phyloP scores from a whole-genome alignment of 352 stramenopile species.

The Phytophthora capsici region DNA sequence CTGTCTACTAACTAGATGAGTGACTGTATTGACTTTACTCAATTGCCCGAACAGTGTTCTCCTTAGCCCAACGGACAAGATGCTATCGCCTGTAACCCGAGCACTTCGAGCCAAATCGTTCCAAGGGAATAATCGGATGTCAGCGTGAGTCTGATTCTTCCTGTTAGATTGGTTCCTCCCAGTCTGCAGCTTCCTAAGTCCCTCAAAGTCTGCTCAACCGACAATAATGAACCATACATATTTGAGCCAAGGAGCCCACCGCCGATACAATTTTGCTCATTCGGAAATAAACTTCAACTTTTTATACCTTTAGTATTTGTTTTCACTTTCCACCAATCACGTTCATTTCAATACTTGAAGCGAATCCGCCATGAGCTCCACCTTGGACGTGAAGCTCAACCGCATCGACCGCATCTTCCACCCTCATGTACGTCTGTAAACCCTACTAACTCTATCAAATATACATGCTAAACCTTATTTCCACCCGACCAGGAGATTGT shows the following conservation, averaged over 20 bases:
- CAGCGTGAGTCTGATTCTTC: conserved; percentile 13
- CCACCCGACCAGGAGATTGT: conserved; percentile 79
- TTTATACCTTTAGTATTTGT: conserved; percentile 5
- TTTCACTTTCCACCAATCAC: conserved; percentile 27
- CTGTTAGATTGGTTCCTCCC: conserved; percentile 7
- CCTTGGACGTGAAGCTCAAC: conserved; percentile 86
- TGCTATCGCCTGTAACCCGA: conserved; percentile 67
- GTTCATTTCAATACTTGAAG: conserved; percentile 12
- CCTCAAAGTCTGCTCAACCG: no score
- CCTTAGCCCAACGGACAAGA: conserved; percentile 67
- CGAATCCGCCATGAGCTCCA: conserved; percentile 70
- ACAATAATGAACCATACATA: no score
- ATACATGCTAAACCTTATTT: no score
- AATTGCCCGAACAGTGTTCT: conserved; percentile 47
- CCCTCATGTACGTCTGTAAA: conserved; percentile 58
- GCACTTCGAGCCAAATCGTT: conserved; percentile 41
- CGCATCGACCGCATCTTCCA: conserved; percentile 88
- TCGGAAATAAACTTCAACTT: conserved; percentile 8
- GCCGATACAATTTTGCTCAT: no score
- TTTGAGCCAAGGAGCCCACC: no score
- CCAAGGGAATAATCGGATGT: conserved; percentile 20
- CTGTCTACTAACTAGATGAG: background rate
- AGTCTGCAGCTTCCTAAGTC: background rate
- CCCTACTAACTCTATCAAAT: no score
- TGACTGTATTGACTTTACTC: background rate